A percentile compares a stretch with the other conserved stretches of the same genome.
Evolutionary conservation across 2,329 filamentous ascomycete genomes (phyloP).

Genomic region (Xylaria sp.): DNA sequence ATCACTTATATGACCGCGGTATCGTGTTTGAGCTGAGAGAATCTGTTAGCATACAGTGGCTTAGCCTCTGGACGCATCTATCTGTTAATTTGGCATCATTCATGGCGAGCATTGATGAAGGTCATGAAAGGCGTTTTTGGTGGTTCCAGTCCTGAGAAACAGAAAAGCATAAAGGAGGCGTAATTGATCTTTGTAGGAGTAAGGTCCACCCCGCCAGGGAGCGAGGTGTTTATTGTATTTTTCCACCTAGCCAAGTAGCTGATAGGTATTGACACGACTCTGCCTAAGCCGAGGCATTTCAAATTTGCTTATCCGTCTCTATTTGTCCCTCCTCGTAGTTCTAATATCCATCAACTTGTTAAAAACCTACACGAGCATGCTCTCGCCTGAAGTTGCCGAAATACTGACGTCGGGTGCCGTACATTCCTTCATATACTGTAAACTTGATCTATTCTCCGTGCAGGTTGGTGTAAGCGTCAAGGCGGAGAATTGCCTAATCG

Average conservation of each 20-base stretch:
- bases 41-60: constrained; percentile 15
- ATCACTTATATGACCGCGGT: constrained; percentile 15
- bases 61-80: constrained; percentile 29
- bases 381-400: constrained; percentile 24
- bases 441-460: constrained; percentile 36
- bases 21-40: constrained; percentile 9
- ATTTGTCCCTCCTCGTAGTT: not conserved
- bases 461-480: constrained; percentile 42
- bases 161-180: constrained; percentile 38
- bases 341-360: not conserved
- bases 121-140: constrained; percentile 37
- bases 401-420: constrained; percentile 39
- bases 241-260: constrained; percentile 22
- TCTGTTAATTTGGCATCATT: constrained; percentile 35
- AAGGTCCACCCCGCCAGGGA: constrained; percentile 1
- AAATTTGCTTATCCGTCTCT: not conserved
- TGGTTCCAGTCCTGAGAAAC: constrained; percentile 17
- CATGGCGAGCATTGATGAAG: constrained; percentile 37
- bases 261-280: constrained; percentile 13
- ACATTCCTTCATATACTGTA: constrained; percentile 45
- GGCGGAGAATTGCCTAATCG: constrained; percentile 38
- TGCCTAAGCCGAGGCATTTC: constrained; percentile 3
- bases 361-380: not conserved
- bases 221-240: constrained; percentile 17
- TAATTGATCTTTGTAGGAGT: constrained; percentile 35